phyloP scores from a whole-genome alignment of 169 alveolate species.

The Eimeria sp. region DNA sequence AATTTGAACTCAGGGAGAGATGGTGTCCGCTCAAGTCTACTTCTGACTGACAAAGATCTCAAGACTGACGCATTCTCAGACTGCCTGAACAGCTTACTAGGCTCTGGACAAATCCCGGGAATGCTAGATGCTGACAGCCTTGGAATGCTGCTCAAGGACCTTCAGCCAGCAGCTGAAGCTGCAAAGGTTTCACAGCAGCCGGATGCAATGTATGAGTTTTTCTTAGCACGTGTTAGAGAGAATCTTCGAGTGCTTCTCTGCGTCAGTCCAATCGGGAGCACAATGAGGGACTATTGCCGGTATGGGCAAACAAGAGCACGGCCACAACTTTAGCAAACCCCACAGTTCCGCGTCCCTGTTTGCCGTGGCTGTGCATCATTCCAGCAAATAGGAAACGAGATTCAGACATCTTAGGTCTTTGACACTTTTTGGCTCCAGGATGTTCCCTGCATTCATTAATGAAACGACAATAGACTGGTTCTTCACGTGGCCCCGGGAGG shows the following conservation, averaged over 20 bases:
- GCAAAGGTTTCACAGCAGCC: slow-evolving; percentile 62
- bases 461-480: slow-evolving; percentile 97
- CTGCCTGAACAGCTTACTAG: slow-evolving; percentile 95
- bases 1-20: slow-evolving; percentile 39
- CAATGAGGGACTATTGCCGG: slow-evolving; percentile 96
- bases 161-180: slow-evolving; percentile 64
- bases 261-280: slow-evolving; percentile 96
- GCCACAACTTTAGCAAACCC: neutral
- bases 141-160: slow-evolving; percentile 85
- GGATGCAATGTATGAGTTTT: slow-evolving; percentile 94
- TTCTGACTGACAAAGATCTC: slow-evolving; percentile 95
- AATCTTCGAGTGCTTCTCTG: slow-evolving; percentile 96
- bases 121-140: slow-evolving; percentile 93
- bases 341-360: neutral
- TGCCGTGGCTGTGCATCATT: neutral
- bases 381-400: neutral
- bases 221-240: slow-evolving; percentile 94
- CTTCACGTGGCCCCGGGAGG: slow-evolving; percentile 98
- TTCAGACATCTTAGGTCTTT: neutral
- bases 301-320: slow-evolving; percentile 80
- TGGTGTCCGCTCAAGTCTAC: slow-evolving; percentile 87
- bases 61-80: slow-evolving; percentile 96
- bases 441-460: slow-evolving; percentile 95
- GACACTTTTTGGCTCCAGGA: slow-evolving; percentile 51
- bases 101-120: slow-evolving; percentile 96